Base-by-base conservation (phyloP, 306 rosid genomes). In the Medicago ruthenica region DNA sequence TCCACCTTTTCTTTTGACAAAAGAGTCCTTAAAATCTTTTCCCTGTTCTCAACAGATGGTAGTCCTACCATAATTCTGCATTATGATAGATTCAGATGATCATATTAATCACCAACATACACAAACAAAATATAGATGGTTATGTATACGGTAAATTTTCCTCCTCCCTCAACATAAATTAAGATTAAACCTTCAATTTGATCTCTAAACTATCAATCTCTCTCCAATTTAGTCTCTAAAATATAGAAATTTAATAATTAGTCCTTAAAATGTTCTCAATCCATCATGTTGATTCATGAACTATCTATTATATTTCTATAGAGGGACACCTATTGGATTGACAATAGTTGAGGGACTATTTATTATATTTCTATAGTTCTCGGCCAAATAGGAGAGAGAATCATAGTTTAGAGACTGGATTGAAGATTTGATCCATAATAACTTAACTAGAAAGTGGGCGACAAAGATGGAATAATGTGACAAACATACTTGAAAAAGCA, bases 21-120 rank as follows among this genome's bases (percentile, higher is more conserved):
- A 10, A 95, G 84, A 63, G 98, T 92, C 78, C 83, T 88, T 73
- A 90, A 48, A 45, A 95, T 95, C 87, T 86, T 90, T 81, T 89
- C 97, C 86, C 98, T 90, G 70, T 89, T 95, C 72, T 90, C 98
- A 53, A 79, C 82, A 14, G 99, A 82, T 68, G 99, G 99, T 15
- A 95, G 84, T 61, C 97, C 97, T 73, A 95, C 97, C 96, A 92
- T 80, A 47, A 95, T 95, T 82, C 99, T 95, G 92, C 84, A 81
- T 75, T 59, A 77, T n/a, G 34, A 42, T 34, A 75, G 54, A 47
- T 27, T 54, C 51, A 61, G 50, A 68, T 69, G 15, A 68, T 50
- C 50, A 73, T 47, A 67, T 8, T 8, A 47, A 3, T 41, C 13
- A 9, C 12, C 10, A 4, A 42, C 5, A 42, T 9, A 57, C 57